These are phyloP conservation scores for Kwoniella dendrophila DNA, from an alignment of 768 basidiomycete species.

Conservation along the genomic window DNA sequence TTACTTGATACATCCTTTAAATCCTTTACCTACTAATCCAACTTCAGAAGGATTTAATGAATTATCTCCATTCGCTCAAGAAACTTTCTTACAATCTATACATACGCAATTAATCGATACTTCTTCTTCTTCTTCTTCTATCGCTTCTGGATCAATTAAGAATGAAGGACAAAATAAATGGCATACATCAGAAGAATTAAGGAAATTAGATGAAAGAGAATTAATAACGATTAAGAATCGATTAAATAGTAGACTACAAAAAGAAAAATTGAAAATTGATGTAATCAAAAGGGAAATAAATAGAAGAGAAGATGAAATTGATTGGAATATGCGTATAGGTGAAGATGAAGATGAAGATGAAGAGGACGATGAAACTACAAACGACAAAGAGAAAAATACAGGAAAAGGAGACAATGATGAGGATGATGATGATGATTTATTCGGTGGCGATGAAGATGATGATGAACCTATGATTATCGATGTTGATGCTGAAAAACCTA, in stretches of 20 bases:
- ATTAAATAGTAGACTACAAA: slow-evolving; percentile 21
- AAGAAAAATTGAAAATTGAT: slow-evolving; percentile 16
- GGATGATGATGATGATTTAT: slow-evolving; percentile 36
- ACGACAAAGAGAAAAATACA: slow-evolving; percentile 6
- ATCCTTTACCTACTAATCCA: slow-evolving; percentile 30
- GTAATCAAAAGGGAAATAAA: slow-evolving; percentile 29
- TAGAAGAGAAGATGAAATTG: slow-evolving; percentile 29
- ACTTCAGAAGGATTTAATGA: not conserved
- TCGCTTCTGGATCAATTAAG: not conserved
- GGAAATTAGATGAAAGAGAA: slow-evolving; percentile 18
- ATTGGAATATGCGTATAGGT: slow-evolving; percentile 30
- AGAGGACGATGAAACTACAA: slow-evolving; percentile 15
- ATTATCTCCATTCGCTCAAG: slow-evolving; percentile 26
- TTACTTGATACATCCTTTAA: slow-evolving; percentile 35
- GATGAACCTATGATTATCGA: slow-evolving; percentile 17
- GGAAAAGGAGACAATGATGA: slow-evolving; percentile 20
- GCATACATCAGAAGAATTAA: slow-evolving; percentile 21
- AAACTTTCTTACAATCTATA: slow-evolving; percentile 43
- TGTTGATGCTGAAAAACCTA: slow-evolving; percentile 10
- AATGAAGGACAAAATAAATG: slow-evolving; percentile 9
- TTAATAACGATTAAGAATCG: slow-evolving; percentile 15
- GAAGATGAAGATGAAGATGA: slow-evolving; percentile 32
- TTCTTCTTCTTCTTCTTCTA: not conserved
- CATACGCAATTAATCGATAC: slow-evolving; percentile 29
- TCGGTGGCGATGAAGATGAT: slow-evolving; percentile 34